phyloP scores from a whole-genome alignment of 148 eudicot genomes.

The Fagopyrum tataricum region DNA sequence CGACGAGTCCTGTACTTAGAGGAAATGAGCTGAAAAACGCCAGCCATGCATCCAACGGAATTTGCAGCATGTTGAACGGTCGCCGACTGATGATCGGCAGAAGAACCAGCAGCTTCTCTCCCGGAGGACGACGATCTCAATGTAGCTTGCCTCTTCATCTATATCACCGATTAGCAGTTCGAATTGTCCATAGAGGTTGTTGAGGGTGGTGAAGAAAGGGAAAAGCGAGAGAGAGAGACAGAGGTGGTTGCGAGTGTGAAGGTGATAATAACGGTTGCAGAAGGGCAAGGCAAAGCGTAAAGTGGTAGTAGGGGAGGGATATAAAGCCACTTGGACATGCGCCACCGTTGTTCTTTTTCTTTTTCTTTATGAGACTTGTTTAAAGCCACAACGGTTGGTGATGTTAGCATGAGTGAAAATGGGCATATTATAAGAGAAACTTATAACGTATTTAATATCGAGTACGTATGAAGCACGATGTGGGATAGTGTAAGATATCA shows the following conservation, averaged over 20 bases:
- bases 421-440: not conserved
- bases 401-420: not conserved
- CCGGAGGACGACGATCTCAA: constrained; percentile 27
- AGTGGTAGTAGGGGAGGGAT: not conserved
- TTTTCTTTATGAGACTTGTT: not conserved
- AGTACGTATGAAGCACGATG: not conserved
- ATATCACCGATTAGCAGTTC: not conserved
- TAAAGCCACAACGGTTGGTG: not conserved
- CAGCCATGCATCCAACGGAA: constrained; percentile 70
- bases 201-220: not conserved
- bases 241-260: constrained; percentile 2
- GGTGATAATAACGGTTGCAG: constrained; percentile 6
- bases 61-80: constrained; percentile 27
- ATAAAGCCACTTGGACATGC: constrained; percentile 9
- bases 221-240: not conserved
- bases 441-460: not conserved
- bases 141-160: constrained; percentile 10
- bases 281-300: constrained; percentile 12
- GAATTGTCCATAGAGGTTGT: not conserved
- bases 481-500: not conserved
- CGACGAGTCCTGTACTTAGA: constrained; percentile 54
- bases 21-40: constrained; percentile 48
- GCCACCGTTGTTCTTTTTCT: not conserved
- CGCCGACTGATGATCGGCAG: constrained; percentile 12
- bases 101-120: constrained; percentile 17